Evolutionary conservation across 495 filamentous ascomycete genomes (phyloP).

Genomic region (Recurvomyces mirabilis): DNA sequence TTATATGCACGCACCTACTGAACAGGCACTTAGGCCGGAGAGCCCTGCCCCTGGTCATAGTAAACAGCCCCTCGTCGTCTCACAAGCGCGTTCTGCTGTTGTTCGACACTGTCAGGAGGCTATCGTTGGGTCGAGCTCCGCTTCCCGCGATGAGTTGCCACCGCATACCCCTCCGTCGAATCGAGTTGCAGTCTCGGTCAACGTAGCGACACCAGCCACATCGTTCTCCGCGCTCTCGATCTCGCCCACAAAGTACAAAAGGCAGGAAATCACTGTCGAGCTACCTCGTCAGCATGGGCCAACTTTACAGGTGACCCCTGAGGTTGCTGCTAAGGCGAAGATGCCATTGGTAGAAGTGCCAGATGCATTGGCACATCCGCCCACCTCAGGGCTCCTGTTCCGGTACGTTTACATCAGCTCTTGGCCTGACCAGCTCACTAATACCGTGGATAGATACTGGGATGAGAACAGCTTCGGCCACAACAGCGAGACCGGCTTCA

Average conservation of each 20-base stretch:
- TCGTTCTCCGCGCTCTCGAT: too few relatives aligned
- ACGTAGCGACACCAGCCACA: background rate
- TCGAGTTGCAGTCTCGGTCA: background rate
- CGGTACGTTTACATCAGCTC: too few relatives aligned
- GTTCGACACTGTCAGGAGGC: too few relatives aligned
- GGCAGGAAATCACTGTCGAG: too few relatives aligned
- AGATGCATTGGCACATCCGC: background rate
- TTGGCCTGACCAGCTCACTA: too few relatives aligned
- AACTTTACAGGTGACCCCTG: background rate
- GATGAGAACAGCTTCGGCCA: background rate
- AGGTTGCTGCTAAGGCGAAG: background rate
- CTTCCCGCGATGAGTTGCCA: background rate
- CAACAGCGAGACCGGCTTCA: constrained; percentile 3
- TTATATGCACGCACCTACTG: too few relatives aligned
- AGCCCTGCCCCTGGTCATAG: too few relatives aligned
- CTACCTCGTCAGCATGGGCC: background rate
- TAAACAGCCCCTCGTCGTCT: too few relatives aligned
- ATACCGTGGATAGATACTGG: background rate
- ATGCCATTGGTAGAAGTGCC: background rate
- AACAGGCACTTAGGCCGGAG: too few relatives aligned
- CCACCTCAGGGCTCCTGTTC: background rate
- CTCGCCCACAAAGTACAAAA: too few relatives aligned
- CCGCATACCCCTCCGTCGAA: background rate
- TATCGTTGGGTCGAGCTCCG: background rate
- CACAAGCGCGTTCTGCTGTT: too few relatives aligned